Evolutionary conservation across 2,329 filamentous ascomycete genomes (phyloP).

Genomic region (Fusarium chaquense): DNA sequence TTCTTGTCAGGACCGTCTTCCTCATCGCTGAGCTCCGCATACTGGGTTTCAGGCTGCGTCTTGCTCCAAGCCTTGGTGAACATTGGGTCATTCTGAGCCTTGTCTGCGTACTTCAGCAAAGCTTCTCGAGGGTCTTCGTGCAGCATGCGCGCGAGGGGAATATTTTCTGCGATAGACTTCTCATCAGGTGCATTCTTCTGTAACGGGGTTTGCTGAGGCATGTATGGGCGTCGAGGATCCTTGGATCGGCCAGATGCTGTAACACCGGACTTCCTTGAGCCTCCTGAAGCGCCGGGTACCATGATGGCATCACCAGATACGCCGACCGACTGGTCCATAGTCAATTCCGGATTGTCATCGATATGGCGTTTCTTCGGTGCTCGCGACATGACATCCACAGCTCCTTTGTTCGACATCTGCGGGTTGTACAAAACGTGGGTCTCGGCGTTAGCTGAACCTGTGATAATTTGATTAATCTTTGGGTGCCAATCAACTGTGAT

Average conservation of each 20-base stretch:
- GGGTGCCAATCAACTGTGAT: slow-evolving; percentile 92
- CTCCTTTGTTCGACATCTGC: slow-evolving; percentile 81
- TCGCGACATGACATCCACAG: slow-evolving; percentile 89
- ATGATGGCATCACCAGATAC: slow-evolving; percentile 87
- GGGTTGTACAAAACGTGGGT: slow-evolving; percentile 93
- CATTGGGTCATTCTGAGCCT: slow-evolving; percentile 90
- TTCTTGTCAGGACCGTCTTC: slow-evolving; percentile 77
- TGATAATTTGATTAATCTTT: slow-evolving; percentile 95
- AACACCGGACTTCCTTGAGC: slow-evolving; percentile 71
- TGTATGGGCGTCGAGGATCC: slow-evolving; percentile 86
- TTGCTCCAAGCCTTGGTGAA: slow-evolving; percentile 95
- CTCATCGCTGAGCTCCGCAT: slow-evolving; percentile 89
- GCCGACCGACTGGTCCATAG: slow-evolving; percentile 83
- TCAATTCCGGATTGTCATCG: slow-evolving; percentile 89
- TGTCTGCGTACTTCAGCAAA: slow-evolving; percentile 92
- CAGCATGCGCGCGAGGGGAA: slow-evolving; percentile 90
- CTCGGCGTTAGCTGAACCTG: slow-evolving; percentile 90
- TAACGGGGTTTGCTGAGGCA: slow-evolving; percentile 88
- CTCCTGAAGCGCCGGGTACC: slow-evolving; percentile 70
- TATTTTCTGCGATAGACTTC: slow-evolving; percentile 87
- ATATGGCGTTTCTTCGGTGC: slow-evolving; percentile 95
- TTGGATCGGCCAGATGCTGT: slow-evolving; percentile 80
- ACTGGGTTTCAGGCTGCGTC: slow-evolving; percentile 93
- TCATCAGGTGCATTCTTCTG: slow-evolving; percentile 91
- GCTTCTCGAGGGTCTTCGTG: slow-evolving; percentile 97